These are phyloP conservation scores for Alternaria novae-zelandiae DNA, from an alignment of 2,329 filamentous ascomycete genomes.

Conservation along the genomic window DNA sequence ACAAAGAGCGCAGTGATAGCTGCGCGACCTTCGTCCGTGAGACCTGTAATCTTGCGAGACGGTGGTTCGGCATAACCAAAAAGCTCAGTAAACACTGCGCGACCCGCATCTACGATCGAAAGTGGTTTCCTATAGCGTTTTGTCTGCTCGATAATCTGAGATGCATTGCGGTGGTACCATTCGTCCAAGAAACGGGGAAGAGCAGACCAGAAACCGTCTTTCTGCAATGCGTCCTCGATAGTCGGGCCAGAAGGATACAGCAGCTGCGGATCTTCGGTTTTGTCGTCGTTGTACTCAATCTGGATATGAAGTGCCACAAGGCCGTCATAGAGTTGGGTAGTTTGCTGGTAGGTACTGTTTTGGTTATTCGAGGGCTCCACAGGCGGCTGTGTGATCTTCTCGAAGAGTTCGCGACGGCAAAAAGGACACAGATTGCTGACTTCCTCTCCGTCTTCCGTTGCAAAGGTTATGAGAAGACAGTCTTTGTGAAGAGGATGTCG, in stretches of 20 bases:
- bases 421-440: neutral
- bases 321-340: neutral
- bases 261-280: neutral
- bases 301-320: neutral
- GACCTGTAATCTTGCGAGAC: neutral
- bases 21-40: neutral
- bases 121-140: neutral
- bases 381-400: neutral
- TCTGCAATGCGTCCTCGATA: neutral
- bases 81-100: neutral
- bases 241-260: neutral
- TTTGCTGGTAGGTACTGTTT: neutral
- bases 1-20: neutral
- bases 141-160: neutral
- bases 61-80: neutral
- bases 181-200: neutral
- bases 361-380: neutral
- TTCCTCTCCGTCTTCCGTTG: neutral
- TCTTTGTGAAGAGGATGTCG: neutral
- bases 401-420: neutral
- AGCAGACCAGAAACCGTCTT: neutral
- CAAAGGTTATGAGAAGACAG: neutral
- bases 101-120: neutral
- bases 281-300: neutral
- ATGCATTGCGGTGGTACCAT: neutral